Evolutionary conservation across 2,329 filamentous ascomycete genomes (phyloP).

Genomic region (Aureobasidium uvarum): DNA sequence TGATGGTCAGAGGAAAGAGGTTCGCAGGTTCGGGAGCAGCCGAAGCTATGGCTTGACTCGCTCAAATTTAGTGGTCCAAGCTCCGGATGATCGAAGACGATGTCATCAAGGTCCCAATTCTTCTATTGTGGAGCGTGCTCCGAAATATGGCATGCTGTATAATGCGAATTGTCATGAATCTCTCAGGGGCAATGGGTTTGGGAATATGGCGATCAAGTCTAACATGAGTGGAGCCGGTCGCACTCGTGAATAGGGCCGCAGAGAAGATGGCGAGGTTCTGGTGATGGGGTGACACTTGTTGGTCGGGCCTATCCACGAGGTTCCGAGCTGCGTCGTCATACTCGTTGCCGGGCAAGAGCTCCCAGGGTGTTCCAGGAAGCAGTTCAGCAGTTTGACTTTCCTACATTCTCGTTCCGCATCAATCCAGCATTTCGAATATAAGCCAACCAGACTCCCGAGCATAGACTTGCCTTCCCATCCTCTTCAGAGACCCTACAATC

Average conservation of each 20-base stretch:
- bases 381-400: neutral
- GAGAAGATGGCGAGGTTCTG: constrained; percentile 4
- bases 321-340: constrained; percentile 6
- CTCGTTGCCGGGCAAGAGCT: constrained; percentile 13
- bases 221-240: neutral
- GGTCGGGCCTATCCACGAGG: constrained; percentile 11
- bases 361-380: constrained; percentile 8
- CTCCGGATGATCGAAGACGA: neutral
- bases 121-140: neutral
- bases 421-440: constrained; percentile 4
- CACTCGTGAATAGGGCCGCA: constrained; percentile 14
- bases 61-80: neutral
- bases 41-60: constrained; percentile 4
- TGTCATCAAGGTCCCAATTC: constrained; percentile 4
- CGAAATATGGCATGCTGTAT: neutral
- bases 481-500: neutral
- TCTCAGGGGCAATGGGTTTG: neutral
- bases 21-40: constrained; percentile 6
- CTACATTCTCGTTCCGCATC: neutral
- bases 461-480: neutral
- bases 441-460: neutral
- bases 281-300: constrained; percentile 17
- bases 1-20: constrained; percentile 8
- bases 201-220: neutral
- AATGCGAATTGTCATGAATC: neutral